Base-by-base conservation (phyloP, 1,139 yeast species). In the Saccharomycopsis crataegensis region DNA sequence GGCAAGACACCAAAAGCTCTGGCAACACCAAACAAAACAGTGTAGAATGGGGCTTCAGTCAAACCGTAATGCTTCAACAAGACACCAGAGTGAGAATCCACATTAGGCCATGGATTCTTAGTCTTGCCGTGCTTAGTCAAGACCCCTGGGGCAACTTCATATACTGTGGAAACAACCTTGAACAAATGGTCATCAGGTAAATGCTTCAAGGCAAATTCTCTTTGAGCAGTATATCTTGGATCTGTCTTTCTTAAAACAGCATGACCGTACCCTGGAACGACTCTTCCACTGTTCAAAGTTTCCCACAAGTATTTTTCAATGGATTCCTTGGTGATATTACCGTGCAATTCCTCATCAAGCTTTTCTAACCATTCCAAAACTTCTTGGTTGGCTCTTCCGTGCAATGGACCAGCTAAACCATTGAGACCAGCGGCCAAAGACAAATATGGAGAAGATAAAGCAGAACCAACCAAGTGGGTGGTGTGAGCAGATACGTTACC, bases 81-180 rank as follows among this genome's bases (percentile, higher is more conserved):
- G 53, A 78, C 78, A 51, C 84, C 84, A 28, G 80, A 74, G 59
- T 77, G 74, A 45, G 83, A 76, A 67, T 80, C 85, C 57, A 80
- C 85, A 62, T 80, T 80, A 55, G 85, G 85, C 72, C 72, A 77
- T 46, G 85, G 85, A 70, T 80, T 80, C 71, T 78, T 77, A 64
- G 82, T 78, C 71, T 80, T 80, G 44, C 83, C 84, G 67, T 79
- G 83, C 67, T 75, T 67, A 54, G 70, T 74, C 54, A 80, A 70
- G 9, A 80, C 83, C 54, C 64, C 68, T 55, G 85, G 84, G 16
- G 83, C 84, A 51, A 79, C 70, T 62, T 73, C 68, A 16, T 71
- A 65, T 33, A 71, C 54, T 34, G 62, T 62, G 51, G 64, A 62
- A 60, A 71, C 73, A 42, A 71, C 56, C 31, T 62, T 60, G 50